Percentiles rank a stretch among this genome's conserved stretches.
These are phyloP conservation scores for Yamadazyma spencermartinsiae DNA, from an alignment of 1,139 yeast genomes.

Conservation along the genomic window DNA sequence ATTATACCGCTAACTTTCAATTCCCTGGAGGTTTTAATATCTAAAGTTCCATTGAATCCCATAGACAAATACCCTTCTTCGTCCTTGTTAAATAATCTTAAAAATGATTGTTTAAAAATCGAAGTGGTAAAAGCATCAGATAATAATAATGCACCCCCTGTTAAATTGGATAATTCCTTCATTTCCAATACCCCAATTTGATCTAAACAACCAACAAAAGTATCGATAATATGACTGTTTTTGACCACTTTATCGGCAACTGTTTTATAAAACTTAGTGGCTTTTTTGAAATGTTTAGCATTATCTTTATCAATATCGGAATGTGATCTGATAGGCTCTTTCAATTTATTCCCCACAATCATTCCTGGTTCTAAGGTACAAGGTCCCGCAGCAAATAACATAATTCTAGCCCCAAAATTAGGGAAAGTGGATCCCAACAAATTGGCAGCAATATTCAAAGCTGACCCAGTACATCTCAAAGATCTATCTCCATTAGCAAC, in stretches of 20 bases:
- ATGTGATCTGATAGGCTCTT: slow-evolving; percentile 96
- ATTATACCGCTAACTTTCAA: slow-evolving; percentile 89
- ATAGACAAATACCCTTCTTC: slow-evolving; percentile 77
- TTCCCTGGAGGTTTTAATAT: slow-evolving; percentile 86
- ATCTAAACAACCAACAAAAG: slow-evolving; percentile 97
- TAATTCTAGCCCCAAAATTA: slow-evolving; percentile 86
- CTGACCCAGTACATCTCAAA: slow-evolving; percentile 90
- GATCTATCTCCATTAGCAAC: slow-evolving; percentile 87
- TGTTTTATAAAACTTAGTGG: slow-evolving; percentile 79
- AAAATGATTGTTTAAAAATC: slow-evolving; percentile 90
- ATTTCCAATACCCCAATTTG: slow-evolving; percentile 97
- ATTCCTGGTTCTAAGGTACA: slow-evolving; percentile 95
- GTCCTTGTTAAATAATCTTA: slow-evolving; percentile 84
- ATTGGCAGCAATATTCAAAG: slow-evolving; percentile 80
- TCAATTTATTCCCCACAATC: slow-evolving; percentile 87
- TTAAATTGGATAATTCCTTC: slow-evolving; percentile 83
- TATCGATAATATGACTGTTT: slow-evolving; percentile 86
- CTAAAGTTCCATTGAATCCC: slow-evolving; percentile 87
- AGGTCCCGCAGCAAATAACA: slow-evolving; percentile 93
- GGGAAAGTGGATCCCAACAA: slow-evolving; percentile 84
- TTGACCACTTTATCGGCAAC: slow-evolving; percentile 68
- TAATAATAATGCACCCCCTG: slow-evolving; percentile 91
- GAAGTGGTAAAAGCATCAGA: slow-evolving; percentile 97
- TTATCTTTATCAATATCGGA: slow-evolving; percentile 78
- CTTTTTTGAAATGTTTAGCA: slow-evolving; percentile 91